A percentile compares a stretch with the other conserved stretches of the same genome.
Conservation (phyloP, 371 early-diverging fungal genomes). For the Mucor sp. region DNA sequence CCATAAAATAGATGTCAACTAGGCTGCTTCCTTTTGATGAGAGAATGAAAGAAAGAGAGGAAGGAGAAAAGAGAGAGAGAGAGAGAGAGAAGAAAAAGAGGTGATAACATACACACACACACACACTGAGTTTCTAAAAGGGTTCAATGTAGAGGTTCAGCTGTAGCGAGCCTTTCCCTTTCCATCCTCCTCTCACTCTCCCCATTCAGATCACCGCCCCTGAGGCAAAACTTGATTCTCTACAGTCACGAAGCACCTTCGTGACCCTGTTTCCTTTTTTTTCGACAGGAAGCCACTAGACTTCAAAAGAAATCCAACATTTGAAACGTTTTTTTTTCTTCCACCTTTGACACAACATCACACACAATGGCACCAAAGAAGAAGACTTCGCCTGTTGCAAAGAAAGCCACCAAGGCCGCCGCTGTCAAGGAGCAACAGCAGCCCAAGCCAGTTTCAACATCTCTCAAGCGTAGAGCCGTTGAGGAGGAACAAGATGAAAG, state of each 20-base stretch:
- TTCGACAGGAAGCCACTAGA: neutral
- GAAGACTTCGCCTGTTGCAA: slow-evolving; percentile 3
- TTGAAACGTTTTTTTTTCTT: neutral
- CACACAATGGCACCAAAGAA: slow-evolving; percentile 16
- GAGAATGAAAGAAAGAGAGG: neutral
- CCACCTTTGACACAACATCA: neutral
- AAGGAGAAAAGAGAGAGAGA: neutral
- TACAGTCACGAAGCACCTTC: neutral
- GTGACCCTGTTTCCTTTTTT: slow-evolving; percentile 7
- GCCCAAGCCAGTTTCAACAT: slow-evolving; percentile 3
- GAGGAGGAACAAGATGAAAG: slow-evolving; percentile 37
- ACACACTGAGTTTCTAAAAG: neutral
- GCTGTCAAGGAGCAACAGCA: slow-evolving; percentile 4
- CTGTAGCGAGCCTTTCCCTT: neutral
- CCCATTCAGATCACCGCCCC: neutral
- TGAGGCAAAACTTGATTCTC: neutral
- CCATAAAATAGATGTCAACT: neutral
- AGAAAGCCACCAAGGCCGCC: slow-evolving; percentile 1
- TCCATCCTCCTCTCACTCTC: too few relatives aligned
- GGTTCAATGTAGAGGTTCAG: neutral
- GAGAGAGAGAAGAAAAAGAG: neutral
- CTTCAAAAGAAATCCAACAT: neutral
- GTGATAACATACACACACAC: neutral
- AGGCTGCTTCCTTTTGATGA: neutral
- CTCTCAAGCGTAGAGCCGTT: slow-evolving; percentile 18